A percentile compares a stretch with the other conserved stretches of the same genome.
Conservation (phyloP, 352 stramenopile species). For the Phytophthora fragariae region DNA sequence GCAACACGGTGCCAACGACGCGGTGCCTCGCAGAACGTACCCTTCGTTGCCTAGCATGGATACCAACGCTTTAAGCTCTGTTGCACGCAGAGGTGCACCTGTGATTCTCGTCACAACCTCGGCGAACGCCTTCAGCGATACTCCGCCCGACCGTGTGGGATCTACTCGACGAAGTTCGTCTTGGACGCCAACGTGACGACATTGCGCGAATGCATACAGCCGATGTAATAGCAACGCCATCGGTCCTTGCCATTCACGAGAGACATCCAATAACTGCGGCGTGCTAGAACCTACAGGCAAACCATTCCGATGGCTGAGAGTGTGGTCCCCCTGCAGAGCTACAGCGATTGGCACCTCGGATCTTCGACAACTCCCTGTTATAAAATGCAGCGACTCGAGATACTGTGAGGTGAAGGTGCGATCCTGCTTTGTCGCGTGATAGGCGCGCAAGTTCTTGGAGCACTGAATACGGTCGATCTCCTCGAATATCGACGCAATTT, state of each 20-base stretch:
- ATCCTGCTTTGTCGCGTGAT: conserved; percentile 41
- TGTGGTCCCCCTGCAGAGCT: conserved; percentile 34
- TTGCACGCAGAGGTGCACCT: conserved; percentile 10
- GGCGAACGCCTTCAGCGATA: conserved; percentile 36
- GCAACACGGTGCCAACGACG: neutral
- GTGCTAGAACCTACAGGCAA: conserved; percentile 16
- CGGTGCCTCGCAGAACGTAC: conserved; percentile 25
- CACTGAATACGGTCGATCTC: conserved; percentile 56
- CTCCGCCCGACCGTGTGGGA: conserved; percentile 5
- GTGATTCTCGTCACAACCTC: conserved; percentile 29
- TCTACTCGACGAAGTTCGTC: conserved; percentile 38
- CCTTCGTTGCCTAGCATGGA: conserved; percentile 34
- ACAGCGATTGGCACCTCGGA: neutral
- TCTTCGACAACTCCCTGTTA: conserved; percentile 12
- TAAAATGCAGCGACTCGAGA: conserved; percentile 43
- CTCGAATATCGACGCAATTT: conserved; percentile 45
- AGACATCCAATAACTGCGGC: conserved; percentile 41
- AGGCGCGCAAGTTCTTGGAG: conserved; percentile 43
- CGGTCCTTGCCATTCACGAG: conserved; percentile 47
- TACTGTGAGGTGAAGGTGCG: conserved; percentile 60
- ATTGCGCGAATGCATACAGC: conserved; percentile 34
- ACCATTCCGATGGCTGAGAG: conserved; percentile 30
- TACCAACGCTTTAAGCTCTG: conserved; percentile 35
- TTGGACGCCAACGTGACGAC: conserved; percentile 29
- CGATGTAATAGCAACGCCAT: conserved; percentile 57